Evolutionary conservation across 345 rosid species (phyloP), one percentile per base, ranked within the genome.

Genomic region (Physaria fendleri): DNA sequence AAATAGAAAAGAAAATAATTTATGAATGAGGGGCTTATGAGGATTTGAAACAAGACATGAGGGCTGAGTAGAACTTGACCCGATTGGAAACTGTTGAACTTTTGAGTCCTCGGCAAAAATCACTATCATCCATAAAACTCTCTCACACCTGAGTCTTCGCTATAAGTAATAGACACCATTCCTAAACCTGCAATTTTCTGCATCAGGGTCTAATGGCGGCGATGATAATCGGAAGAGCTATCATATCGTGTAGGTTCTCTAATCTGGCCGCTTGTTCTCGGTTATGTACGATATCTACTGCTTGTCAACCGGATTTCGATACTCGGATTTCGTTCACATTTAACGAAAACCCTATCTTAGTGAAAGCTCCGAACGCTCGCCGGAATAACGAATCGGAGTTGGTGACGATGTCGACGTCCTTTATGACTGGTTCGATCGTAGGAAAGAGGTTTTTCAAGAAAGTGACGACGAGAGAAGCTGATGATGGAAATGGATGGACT

Each of bases 351-450:
- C 55, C 38, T 25, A 79, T 87, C 60, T 45, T 53, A 29, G 28
- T 89, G 29, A 89, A 78, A 78, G 73, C 78, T 8, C 69, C 65
- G 0, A 78, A 42, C 53, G 42, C 75, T 5, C 64, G 68, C 5
- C 33, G 64, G 56, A 76, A 33, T 0, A 32, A 43, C 4, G 81
- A 76, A 0, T 51, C 67, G 22, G 68, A 78, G 4, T 78, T 88
- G 27, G 99, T 87, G 69, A 68, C 96, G 62, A 87, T 93, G 97
- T 96, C 96, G 11, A 69, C 79, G 72, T 78, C 99, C 20, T 93
- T 79, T 45, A 83, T 89, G 95, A 83, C 97, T n/a, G 97, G 97
- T 33, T 87, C 99, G 56, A 78, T 85, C 6, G 89, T 85, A 14
- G 99, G 97, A 37, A 93, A 74, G 84, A 74, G 88, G 35, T 93